A percentile compares a stretch with the other conserved stretches of the same genome.
Conservation (phyloP, 495 filamentous ascomycete species). For the Pyrenopolyporus hunteri region DNA sequence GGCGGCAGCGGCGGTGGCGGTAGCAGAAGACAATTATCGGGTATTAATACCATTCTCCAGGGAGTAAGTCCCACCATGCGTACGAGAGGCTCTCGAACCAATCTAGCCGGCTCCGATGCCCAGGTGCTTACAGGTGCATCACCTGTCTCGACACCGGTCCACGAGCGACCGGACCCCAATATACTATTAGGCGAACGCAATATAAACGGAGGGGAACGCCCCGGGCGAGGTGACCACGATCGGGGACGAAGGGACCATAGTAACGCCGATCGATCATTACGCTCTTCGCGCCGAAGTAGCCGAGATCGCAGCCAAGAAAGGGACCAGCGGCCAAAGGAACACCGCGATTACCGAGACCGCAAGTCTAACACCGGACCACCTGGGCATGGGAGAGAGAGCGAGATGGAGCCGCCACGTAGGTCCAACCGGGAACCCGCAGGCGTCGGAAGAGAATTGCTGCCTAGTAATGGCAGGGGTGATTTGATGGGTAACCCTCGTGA, state of each 20-base stretch:
- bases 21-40: conserved; percentile 52
- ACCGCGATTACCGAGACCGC: conserved; percentile 46
- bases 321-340: conserved; percentile 49
- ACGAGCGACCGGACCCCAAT: conserved; percentile 50
- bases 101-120: conserved; percentile 53
- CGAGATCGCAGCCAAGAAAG: conserved; percentile 49
- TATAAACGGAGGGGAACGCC: conserved; percentile 46
- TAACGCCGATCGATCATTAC: conserved; percentile 48
- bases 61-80: conserved; percentile 46
- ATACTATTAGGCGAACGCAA: conserved; percentile 40
- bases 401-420: conserved; percentile 42
- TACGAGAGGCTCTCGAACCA: conserved; percentile 47
- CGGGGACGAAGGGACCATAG: conserved; percentile 53
- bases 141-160: conserved; percentile 51
- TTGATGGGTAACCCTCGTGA: conserved; percentile 44
- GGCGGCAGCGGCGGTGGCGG: conserved; percentile 52
- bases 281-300: conserved; percentile 51
- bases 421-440: conserved; percentile 41
- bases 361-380: conserved; percentile 41
- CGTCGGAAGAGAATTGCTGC: conserved; percentile 33
- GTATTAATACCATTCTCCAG: conserved; percentile 60
- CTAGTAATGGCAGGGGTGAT: conserved; percentile 41
- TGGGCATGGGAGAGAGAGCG: conserved; percentile 39
- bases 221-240: conserved; percentile 50
- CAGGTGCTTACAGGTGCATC: conserved; percentile 56